Conservation (phyloP, 2,329 filamentous ascomycete genomes). For the Diaporthe sp. region DNA sequence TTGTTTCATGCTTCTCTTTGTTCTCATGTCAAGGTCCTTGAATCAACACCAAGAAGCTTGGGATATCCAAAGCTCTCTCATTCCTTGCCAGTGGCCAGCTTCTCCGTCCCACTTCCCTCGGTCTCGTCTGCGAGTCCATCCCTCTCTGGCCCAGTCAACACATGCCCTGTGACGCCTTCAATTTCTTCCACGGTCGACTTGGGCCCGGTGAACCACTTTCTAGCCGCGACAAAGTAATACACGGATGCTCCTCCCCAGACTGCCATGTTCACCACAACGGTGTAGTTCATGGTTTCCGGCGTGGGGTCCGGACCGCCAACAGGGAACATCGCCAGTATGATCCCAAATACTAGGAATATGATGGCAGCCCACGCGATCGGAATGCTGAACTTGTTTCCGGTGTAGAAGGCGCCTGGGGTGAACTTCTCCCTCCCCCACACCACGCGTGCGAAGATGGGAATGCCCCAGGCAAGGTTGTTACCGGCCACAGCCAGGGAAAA, state of each 20-base stretch:
- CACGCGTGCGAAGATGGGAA: slow-evolving; percentile 70
- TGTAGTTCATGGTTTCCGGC: slow-evolving; percentile 71
- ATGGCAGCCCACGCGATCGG: slow-evolving; percentile 68
- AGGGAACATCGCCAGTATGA: slow-evolving; percentile 72
- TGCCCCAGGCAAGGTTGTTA: slow-evolving; percentile 73
- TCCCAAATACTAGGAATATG: slow-evolving; percentile 68
- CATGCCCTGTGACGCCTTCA: slow-evolving; percentile 41
- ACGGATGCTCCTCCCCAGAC: slow-evolving; percentile 69
- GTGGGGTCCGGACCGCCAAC: slow-evolving; percentile 66
- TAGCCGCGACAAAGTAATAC: slow-evolving; percentile 70
- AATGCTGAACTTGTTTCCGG: slow-evolving; percentile 63
- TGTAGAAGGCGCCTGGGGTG: slow-evolving; percentile 71
- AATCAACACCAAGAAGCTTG: not conserved
- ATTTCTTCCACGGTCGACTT: slow-evolving; percentile 65
- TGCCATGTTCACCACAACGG: slow-evolving; percentile 71
- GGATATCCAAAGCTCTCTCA: slow-evolving; percentile 9
- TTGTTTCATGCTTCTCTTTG: not conserved
- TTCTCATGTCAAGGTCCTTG: not conserved
- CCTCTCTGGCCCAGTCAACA: slow-evolving; percentile 43
- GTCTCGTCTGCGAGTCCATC: slow-evolving; percentile 22
- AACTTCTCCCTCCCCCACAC: slow-evolving; percentile 72
- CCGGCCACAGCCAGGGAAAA: slow-evolving; percentile 73
- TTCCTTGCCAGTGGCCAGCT: slow-evolving; percentile 7
- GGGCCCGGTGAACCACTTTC: slow-evolving; percentile 73
- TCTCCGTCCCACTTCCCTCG: slow-evolving; percentile 29